A percentile compares a stretch with the other conserved stretches of the same genome.
Conservation (phyloP, 352 stramenopile genomes). For the Globisporangium recalcitrans region DNA sequence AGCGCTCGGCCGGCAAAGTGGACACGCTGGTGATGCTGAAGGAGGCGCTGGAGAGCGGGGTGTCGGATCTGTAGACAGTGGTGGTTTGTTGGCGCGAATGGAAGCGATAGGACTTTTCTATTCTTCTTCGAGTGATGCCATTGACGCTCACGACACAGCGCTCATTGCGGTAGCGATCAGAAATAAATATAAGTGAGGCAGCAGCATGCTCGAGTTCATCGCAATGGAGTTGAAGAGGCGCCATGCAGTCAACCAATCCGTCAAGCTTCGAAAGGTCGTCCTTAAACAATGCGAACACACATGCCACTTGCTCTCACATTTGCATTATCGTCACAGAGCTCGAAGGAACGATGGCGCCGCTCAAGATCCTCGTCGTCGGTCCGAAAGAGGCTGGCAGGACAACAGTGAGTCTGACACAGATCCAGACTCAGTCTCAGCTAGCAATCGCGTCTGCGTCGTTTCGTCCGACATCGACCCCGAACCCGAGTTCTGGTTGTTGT, state of each 20-base stretch:
- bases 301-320: not conserved
- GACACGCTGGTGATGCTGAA: slow-evolving; percentile 56
- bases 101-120: not conserved
- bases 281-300: not conserved
- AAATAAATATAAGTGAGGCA: not conserved
- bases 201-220: not conserved
- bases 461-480: not conserved
- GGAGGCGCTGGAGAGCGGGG: slow-evolving; percentile 35
- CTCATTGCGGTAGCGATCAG: not conserved
- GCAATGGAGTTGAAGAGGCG: not conserved
- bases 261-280: not conserved
- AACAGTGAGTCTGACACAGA: slow-evolving; percentile 22
- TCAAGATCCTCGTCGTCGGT: slow-evolving; percentile 80
- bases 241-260: not conserved
- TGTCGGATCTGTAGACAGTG: slow-evolving; percentile 22
- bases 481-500: not conserved
- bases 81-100: no score
- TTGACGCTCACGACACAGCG: not conserved
- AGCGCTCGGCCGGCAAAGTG: slow-evolving; percentile 33
- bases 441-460: not conserved
- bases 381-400: slow-evolving; percentile 80
- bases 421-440: not conserved
- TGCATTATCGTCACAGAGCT: not conserved
- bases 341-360: slow-evolving; percentile 31
- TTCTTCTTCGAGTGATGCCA: not conserved